Base-by-base conservation (phyloP, 1,139 yeast species). In the Geotrichum candidum region DNA sequence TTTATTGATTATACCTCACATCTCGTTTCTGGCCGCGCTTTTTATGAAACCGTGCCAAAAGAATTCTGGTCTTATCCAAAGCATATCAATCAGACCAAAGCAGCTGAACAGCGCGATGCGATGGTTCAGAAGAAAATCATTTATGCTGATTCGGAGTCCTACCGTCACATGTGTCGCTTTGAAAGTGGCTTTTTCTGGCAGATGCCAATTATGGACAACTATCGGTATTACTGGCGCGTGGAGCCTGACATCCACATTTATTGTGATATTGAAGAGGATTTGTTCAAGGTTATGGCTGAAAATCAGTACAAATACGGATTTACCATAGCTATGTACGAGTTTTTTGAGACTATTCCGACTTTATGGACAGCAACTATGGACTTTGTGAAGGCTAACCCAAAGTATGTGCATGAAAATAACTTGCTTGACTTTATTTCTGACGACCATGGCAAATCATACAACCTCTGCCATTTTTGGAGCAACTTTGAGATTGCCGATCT, bases 151-250 rank as follows among this genome's bases (percentile, higher is more conserved):
- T 79, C 83, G 2, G 88, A 82, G 69, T 79, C 85, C 56, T 88
- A 88, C 72, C 80, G 92, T 67, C 90, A 86, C 76, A 91, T 91
- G 97, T 91, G 97, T 75, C 85, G 97, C 72, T 91, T 80, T 73
- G 96, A 91, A 74, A 86, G 94, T 46, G 97, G 97, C 0, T 89
- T 90, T 76, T 90, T 91, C 78, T 91, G 84, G 80, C 82, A 89
- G 75, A 95, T 89, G 70, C 85, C 84, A 56, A 73, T 88, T 57
- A 76, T 90, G 81, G 80, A 79, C 64, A 86, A 87, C 53, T 90
- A 86, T 74, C 90, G 87, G 67, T 90, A 85, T 78, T 91, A 90
- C 78, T 91, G 97, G 97, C 85, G 97, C 76, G 96, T 91, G 63
- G 97, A 91, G 76, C 96, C 96, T 41, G 92, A 87, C 70, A 84